Base-by-base conservation (phyloP, 148 eudicot genomes). In the Amaranthus cruentus region DNA sequence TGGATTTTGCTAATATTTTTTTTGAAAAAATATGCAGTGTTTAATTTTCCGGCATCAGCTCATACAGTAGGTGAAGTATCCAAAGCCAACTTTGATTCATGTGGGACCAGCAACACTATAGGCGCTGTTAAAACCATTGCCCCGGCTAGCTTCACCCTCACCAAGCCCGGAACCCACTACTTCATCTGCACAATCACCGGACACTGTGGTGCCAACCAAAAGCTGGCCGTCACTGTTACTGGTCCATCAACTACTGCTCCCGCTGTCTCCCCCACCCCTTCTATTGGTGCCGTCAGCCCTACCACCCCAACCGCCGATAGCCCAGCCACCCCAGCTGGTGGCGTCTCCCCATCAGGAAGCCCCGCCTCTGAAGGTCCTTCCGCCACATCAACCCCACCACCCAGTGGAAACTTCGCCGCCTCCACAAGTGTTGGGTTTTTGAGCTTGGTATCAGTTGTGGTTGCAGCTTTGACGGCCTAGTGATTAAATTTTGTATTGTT, bases 61-160 rank as follows among this genome's bases (percentile, higher is more conserved):
- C 97, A 91, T 78, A 83, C 84, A 21, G 97, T 89, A 48, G 88
- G 89, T 2, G 86, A 86, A 69, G 94, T 89, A 51, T 65, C 80
- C 64, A 78, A 80, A 43, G 62, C 81, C 6, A 77, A 80, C 43
- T 86, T 64, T 42, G 84, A 81, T 38, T 42, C 82, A 2, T 88
- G 92, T 79, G 68, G 55, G 44, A 54, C 79, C 2, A 49, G 74
- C 46, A 76, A 15, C 55, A 74, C 89, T 0, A 68, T 85, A 62
- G 74, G 80, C 21, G 47, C 77, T 7, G 18, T 80, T 12, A 47
- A 28, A 4, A 50, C 68, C 76, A 73, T 68, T 4, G 80, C 83
- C 0, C 96, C 96, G 2, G 76, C 87, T 10, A 86, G 51, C 70
- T 55, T 88, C 66, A 82, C 88, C 58, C 67, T 90, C 59, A 58